Conservation (phyloP, 148 eudicot species). For the Fallopia convolvulus region DNA sequence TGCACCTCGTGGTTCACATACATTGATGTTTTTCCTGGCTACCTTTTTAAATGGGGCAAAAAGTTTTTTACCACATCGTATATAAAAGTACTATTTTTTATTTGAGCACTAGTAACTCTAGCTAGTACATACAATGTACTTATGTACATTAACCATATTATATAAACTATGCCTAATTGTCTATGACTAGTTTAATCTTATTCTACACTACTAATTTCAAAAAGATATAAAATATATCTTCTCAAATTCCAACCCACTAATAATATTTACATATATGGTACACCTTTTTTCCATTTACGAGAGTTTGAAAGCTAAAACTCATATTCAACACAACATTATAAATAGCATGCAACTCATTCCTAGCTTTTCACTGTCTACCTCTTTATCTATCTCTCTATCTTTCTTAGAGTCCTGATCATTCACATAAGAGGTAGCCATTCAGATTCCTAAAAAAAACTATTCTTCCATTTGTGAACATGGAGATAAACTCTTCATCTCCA, state of each 20-base stretch:
- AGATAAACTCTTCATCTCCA: background rate
- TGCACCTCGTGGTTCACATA: background rate
- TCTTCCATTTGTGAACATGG: background rate
- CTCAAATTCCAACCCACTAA: background rate
- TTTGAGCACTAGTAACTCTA: conserved; percentile 1
- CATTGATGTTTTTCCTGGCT: background rate
- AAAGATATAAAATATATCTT: background rate
- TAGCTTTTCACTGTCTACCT: background rate
- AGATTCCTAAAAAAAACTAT: background rate
- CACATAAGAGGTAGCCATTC: background rate
- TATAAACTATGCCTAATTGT: background rate
- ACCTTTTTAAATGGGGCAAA: background rate
- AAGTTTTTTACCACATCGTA: background rate
- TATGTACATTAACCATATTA: background rate
- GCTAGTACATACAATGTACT: background rate
- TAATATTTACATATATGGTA: background rate
- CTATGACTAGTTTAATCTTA: background rate
- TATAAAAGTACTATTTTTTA: background rate
- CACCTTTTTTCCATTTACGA: background rate
- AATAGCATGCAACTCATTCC: background rate
- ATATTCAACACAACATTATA: background rate
- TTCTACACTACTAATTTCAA: background rate
- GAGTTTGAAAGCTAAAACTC: background rate
- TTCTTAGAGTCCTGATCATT: background rate
- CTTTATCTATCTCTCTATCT: background rate